Evolutionary conservation across 2,329 filamentous ascomycete genomes (phyloP).

Genomic region (Thelonectria olida): DNA sequence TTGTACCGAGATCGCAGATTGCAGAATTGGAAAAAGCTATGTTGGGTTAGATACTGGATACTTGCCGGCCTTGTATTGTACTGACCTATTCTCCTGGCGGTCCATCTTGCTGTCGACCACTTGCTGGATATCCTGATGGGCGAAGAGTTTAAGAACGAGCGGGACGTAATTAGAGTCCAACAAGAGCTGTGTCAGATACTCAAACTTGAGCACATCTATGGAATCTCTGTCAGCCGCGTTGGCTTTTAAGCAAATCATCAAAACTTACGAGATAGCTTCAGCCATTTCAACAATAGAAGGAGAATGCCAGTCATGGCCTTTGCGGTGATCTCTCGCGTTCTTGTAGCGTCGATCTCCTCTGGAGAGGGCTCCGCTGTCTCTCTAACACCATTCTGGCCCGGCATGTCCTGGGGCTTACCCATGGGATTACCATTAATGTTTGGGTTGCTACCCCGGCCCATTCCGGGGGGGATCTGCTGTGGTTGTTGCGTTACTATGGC

Average conservation of each 20-base stretch:
- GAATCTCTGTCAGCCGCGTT: not conserved
- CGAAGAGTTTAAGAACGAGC: slow-evolving; percentile 90
- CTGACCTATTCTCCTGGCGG: slow-evolving; percentile 80
- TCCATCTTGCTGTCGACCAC: slow-evolving; percentile 88
- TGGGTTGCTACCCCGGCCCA: slow-evolving; percentile 50
- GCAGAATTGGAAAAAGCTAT: slow-evolving; percentile 91
- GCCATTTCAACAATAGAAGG: slow-evolving; percentile 92
- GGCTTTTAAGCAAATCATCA: not conserved
- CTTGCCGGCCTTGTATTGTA: not conserved
- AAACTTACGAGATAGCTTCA: slow-evolving; percentile 87
- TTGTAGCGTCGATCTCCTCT: slow-evolving; percentile 83
- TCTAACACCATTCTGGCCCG: slow-evolving; percentile 43
- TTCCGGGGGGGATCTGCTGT: slow-evolving; percentile 55
- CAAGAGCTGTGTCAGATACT: slow-evolving; percentile 92
- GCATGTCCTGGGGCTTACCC: slow-evolving; percentile 43
- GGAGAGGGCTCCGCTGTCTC: slow-evolving; percentile 61
- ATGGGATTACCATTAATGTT: slow-evolving; percentile 52
- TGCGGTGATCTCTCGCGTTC: slow-evolving; percentile 85
- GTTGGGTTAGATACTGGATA: slow-evolving; percentile 13
- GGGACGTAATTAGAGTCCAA: slow-evolving; percentile 96
- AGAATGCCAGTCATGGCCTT: slow-evolving; percentile 94
- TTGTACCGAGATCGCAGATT: slow-evolving; percentile 69
- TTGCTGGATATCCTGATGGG: slow-evolving; percentile 92
- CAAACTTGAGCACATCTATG: slow-evolving; percentile 90
- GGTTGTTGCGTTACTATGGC: slow-evolving; percentile 76